Evolutionary conservation across 129 eudicot genomes (phyloP), one percentile per base, ranked within the genome.

Genomic region (Flaveria bidentis): DNA sequence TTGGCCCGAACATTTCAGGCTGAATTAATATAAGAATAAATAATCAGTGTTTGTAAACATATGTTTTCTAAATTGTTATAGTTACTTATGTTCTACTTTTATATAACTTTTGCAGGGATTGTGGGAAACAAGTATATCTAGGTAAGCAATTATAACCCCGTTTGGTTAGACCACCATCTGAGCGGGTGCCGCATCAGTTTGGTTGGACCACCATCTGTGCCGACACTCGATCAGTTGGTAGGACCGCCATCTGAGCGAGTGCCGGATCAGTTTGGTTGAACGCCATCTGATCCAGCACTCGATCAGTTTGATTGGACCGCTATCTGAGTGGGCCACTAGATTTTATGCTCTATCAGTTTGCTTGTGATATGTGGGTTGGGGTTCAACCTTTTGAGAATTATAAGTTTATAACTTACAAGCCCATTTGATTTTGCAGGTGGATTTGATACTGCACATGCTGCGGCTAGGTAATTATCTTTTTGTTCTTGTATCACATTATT

Each of bases 41-140:
- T 5, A 33, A 33, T 5, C 1, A 33, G 39, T 33, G 39, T 33
- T 33, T 51, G 6, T 51, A 3, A 3, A 55, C 20, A 2, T 12
- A 20, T 58, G 30, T 9, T 58, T 57, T 58, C 26, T 74, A 49
- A 9, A 33, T 14, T 2, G 23, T 62, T 51, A 2, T 45, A 58
- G 61, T 69, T 30, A 20, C 28, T 60, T 52, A 33, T 77, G 69
- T 72, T 39, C 17, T 76, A 82, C 2, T 65, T 30, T 52, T 57
- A 9, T 13, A 41, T 73, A 52, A n/a, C 75, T 73, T 82, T 67
- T 81, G 85, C 86, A 91, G 97, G 97, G 97, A 91, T 81, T 76
- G 82, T 73, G 97, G 97, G 66, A 91, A 91, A 78, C 97, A 91
- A 82, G 89, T 91, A 58, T 91, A 91, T 81, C 71, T 91, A 70